Evolutionary conservation across 2,329 filamentous ascomycete species (phyloP), one percentile per base, ranked within the genome.

Genomic region (Claviceps spartinae): DNA sequence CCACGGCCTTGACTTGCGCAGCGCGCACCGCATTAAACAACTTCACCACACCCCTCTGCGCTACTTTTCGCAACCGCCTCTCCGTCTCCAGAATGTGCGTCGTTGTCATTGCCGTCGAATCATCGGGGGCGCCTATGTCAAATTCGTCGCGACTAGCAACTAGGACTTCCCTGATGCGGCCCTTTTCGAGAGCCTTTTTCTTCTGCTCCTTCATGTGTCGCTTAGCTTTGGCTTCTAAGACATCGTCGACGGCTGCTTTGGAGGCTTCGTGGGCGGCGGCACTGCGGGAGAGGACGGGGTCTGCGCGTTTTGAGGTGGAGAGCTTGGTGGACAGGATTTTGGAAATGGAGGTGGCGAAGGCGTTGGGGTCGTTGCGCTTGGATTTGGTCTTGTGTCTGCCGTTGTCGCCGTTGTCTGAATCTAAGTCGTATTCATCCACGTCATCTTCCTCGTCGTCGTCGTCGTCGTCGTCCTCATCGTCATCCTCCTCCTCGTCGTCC

Each of bases 1-100:
- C 83, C 54, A 84, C 79, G 2, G 85, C 90, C 67, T 90, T 87
- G 53, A 96, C 86, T 69, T 98, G 93, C 14, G 93, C 90, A 22
- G 88, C 88, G 45, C 91, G 77, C 36, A 98, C 89, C 0, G 93
- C 93, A 67, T 97, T 96, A 71, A 98, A 98, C 54, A 98, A 74
- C 73, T 91, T 94, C 24, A 97, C 85, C 42, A 98, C 93, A 79
- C 91, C 91, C 51, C 88, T 79, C 69, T 96, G 88, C 45, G 90
- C 90, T 48, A 87, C 88, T 73, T 95, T 93, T 62, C 86, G 81
- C 62, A 97, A 67, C 57, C 81, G 75, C 70, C 83, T 85, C 73
- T 97, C 91, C 60, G 83, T 78, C 62, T 86, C 87, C 62, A 81
- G 65, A 26, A 78, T 75, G 56, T 77, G 72, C 16, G 70, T 70